Conservation (phyloP, 768 basidiomycete genomes). For the Guyanaporus albipodus region DNA sequence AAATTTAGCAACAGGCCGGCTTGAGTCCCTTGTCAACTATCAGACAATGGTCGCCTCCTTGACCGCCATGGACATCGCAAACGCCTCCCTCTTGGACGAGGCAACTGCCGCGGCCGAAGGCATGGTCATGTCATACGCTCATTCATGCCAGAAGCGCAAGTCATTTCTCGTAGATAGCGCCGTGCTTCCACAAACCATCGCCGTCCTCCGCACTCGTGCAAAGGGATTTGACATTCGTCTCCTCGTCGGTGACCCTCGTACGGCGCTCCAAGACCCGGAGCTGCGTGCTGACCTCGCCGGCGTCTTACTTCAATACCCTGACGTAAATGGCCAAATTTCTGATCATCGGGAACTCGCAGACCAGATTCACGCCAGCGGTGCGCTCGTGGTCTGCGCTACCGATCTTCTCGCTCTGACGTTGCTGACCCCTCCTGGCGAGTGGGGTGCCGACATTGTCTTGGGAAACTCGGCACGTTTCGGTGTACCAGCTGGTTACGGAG, state of each 20-base stretch:
- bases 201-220: conserved; percentile 86
- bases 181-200: conserved; percentile 85
- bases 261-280: conserved; percentile 47
- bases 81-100: conserved; percentile 93
- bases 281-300: conserved; percentile 71
- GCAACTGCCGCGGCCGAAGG: conserved; percentile 93
- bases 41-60: conserved; percentile 96
- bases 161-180: conserved; percentile 83
- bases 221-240: conserved; percentile 92
- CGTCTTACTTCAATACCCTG: conserved; percentile 90
- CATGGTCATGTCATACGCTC: conserved; percentile 90
- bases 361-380: conserved; percentile 67
- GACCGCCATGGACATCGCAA: conserved; percentile 92
- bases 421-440: conserved; percentile 95
- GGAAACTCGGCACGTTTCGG: conserved; percentile 97
- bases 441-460: conserved; percentile 95
- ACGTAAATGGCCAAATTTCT: conserved; percentile 78
- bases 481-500: conserved; percentile 95
- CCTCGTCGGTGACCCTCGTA: conserved; percentile 57
- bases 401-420: conserved; percentile 91
- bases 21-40: conserved; percentile 95
- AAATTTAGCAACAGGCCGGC: conserved; percentile 57
- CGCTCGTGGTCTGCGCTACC: conserved; percentile 82
- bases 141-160: conserved; percentile 64
- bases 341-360: conserved; percentile 67